Conservation (phyloP, 2,329 filamentous ascomycete genomes). For the Xylaria arbuscula region DNA sequence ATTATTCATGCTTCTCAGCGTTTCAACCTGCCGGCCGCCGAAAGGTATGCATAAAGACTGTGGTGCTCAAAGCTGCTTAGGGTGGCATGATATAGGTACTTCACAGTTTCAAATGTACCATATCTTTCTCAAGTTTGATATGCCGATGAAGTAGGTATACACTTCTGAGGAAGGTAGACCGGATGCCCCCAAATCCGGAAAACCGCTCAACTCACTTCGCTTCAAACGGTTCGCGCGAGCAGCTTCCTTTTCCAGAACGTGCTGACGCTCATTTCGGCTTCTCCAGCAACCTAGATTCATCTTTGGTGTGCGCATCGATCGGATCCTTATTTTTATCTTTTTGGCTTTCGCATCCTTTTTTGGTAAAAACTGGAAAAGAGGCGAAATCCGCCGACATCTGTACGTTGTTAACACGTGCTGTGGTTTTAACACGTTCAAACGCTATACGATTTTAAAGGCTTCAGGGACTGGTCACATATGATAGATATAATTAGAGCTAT, state of each 20-base stretch:
- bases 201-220: conserved; percentile 14
- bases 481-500: background rate
- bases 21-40: background rate
- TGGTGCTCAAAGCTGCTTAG: background rate
- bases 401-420: conserved; percentile 9
- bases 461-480: conserved; percentile 7
- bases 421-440: conserved; percentile 1
- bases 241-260: conserved; percentile 27
- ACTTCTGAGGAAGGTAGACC: background rate
- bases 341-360: no score
- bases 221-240: conserved; percentile 11
- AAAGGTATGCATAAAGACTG: background rate
- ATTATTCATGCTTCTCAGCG: background rate
- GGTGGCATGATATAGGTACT: background rate
- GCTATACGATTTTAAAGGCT: conserved; percentile 7
- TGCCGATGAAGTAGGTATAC: conserved; percentile 9
- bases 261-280: conserved; percentile 14
- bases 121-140: conserved; percentile 10
- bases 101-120: conserved; percentile 11
- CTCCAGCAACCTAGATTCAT: background rate
- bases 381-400: background rate
- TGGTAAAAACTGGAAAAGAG: no score
- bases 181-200: background rate
- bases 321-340: background rate
- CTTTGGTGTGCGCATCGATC: conserved; percentile 6